Evolutionary conservation across 495 filamentous ascomycete species (phyloP).

Genomic region (Neurospora sp.): DNA sequence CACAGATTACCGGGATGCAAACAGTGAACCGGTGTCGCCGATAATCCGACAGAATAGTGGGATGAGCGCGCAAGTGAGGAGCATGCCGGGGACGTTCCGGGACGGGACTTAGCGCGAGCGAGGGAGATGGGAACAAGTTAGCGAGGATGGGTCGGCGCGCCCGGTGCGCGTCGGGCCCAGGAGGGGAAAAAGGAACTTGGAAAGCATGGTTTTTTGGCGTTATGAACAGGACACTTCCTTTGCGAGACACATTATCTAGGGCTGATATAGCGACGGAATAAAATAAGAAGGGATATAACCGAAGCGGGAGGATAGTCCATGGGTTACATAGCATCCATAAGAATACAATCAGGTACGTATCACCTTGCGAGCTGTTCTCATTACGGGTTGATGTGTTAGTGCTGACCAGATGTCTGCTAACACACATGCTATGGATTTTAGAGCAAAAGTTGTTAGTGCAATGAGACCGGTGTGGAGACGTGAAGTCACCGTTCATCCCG

Average conservation of each 20-base stretch:
- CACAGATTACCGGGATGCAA: background rate
- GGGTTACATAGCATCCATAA: background rate
- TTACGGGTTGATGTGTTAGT: background rate
- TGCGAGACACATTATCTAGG: background rate
- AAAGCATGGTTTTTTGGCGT: background rate
- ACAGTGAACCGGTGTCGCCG: background rate
- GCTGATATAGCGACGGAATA: background rate
- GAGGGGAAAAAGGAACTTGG: background rate
- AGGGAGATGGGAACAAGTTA: background rate
- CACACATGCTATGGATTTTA: background rate
- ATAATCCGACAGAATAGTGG: background rate
- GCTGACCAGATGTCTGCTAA: background rate
- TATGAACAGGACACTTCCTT: background rate
- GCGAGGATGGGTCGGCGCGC: background rate
- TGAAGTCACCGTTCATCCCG: background rate
- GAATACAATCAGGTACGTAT: background rate
- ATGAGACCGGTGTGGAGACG: background rate
- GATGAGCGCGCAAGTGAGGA: background rate
- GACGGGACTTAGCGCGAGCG: background rate
- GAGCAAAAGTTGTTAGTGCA: background rate
- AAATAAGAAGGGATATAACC: background rate
- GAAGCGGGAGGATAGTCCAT: background rate
- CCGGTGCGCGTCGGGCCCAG: background rate
- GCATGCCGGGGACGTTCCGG: background rate
- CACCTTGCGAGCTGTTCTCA: background rate